Evolutionary conservation across 176 grass and related monocot species (phyloP).

Genomic region (Raddia distichophylla): DNA sequence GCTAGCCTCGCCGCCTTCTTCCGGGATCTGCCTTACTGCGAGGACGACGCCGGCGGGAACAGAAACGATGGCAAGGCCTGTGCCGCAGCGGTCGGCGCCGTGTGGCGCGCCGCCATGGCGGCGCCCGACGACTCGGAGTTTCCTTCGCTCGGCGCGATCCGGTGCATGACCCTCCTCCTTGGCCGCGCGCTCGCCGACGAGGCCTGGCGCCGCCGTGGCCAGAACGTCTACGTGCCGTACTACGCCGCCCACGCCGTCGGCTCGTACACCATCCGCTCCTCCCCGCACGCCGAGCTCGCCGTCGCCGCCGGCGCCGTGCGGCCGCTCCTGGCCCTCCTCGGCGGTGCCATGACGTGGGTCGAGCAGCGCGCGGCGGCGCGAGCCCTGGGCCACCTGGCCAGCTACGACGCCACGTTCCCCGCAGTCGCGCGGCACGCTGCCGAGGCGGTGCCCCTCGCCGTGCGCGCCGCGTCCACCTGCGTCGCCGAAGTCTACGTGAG

Average conservation of each 20-base stretch:
- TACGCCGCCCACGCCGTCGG: slow-evolving; percentile 85
- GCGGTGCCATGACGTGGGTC: slow-evolving; percentile 80
- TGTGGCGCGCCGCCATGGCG: slow-evolving; percentile 84
- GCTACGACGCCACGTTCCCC: slow-evolving; percentile 82
- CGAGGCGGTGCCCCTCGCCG: slow-evolving; percentile 68
- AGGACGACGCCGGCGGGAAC: slow-evolving; percentile 1
- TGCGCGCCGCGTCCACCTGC: slow-evolving; percentile 57
- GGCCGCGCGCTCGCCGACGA: slow-evolving; percentile 56
- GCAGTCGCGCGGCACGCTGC: slow-evolving; percentile 54
- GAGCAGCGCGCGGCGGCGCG: slow-evolving; percentile 80
- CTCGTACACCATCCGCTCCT: slow-evolving; percentile 76
- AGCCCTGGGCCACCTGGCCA: slow-evolving; percentile 84
- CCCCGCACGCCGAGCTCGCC: slow-evolving; percentile 67
- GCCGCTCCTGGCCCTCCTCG: slow-evolving; percentile 58
- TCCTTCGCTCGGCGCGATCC: slow-evolving; percentile 73
- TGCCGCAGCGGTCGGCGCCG: slow-evolving; percentile 45
- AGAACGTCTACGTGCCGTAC: slow-evolving; percentile 77
- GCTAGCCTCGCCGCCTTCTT: slow-evolving; percentile 63
- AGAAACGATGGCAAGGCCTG: slow-evolving; percentile 21
- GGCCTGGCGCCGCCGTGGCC: slow-evolving; percentile 50
- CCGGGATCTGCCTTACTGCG: slow-evolving; percentile 60
- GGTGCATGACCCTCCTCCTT: slow-evolving; percentile 89
- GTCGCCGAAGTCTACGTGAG: slow-evolving; percentile 52
- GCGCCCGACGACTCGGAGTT: slow-evolving; percentile 76
- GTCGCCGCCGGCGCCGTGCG: slow-evolving; percentile 62